These are phyloP conservation scores for Fraxinus paxiana DNA, from an alignment of 305 asterid genomes.

Conservation along the genomic window DNA sequence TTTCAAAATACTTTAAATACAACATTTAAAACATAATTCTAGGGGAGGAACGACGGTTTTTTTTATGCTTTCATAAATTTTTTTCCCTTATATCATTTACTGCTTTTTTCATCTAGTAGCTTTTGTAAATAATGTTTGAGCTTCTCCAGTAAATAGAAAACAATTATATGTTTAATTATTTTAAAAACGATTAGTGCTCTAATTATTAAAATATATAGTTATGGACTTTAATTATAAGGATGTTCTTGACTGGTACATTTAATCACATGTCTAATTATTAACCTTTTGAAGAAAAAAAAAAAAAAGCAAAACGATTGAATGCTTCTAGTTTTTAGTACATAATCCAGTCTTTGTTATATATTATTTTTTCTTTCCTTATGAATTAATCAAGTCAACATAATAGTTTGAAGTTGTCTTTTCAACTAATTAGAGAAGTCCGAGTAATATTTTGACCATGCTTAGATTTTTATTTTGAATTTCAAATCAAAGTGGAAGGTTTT, in stretches of 20 bases:
- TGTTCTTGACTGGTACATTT: not conserved
- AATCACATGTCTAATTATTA: not conserved
- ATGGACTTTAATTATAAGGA: too few species aligned
- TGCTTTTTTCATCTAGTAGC: too few species aligned
- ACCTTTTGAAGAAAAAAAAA: not conserved
- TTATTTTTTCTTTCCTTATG: not conserved
- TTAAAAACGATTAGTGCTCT: too few species aligned
- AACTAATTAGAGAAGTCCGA: not conserved
- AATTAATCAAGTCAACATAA: not conserved
- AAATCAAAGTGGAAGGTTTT: not conserved
- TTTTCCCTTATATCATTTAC: too few species aligned
- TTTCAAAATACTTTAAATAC: too few species aligned
- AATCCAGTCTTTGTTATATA: not conserved
- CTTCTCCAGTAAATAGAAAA: too few species aligned
- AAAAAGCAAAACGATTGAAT: not conserved
- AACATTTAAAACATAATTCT: too few species aligned
- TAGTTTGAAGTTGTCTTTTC: not conserved
- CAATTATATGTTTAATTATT: too few species aligned
- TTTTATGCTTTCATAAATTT: too few species aligned
- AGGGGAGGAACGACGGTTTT: too few species aligned
- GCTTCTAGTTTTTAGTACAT: not conserved
- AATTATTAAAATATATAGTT: too few species aligned
- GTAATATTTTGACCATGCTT: not conserved
- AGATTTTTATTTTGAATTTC: not conserved
- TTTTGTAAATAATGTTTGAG: too few species aligned